These are phyloP conservation scores for Plasmodium knowlesi DNA, from an alignment of 169 alveolate genomes.

Conservation along the genomic window DNA sequence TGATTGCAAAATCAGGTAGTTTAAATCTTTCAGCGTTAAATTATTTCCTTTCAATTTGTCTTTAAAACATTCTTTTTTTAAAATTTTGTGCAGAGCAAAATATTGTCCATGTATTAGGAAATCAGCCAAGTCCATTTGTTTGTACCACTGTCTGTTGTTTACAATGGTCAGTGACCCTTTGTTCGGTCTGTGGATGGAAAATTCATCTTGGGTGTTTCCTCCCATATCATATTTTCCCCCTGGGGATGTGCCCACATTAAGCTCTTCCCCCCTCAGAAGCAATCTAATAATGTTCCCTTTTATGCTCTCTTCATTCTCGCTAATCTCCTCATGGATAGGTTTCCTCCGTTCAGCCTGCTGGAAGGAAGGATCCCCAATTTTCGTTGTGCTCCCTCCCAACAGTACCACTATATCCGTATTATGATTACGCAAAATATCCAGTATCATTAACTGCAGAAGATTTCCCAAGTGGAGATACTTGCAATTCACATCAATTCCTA, in stretches of 20 bases:
- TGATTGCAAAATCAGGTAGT: slow-evolving; percentile 87
- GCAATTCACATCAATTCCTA: slow-evolving; percentile 86
- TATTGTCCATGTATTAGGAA: slow-evolving; percentile 77
- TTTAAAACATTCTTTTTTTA: slow-evolving; percentile 78
- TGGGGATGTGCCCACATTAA: slow-evolving; percentile 4
- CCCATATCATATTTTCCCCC: slow-evolving; percentile 11
- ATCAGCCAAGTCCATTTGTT: slow-evolving; percentile 75
- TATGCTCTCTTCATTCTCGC: slow-evolving; percentile 24
- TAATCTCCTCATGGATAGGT: slow-evolving; percentile 16
- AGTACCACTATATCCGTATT: slow-evolving; percentile 80
- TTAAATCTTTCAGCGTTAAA: slow-evolving; percentile 81
- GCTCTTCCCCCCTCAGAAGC: slow-evolving; percentile 42
- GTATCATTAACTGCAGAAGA: slow-evolving; percentile 80
- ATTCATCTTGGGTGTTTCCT: not conserved
- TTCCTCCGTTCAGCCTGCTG: slow-evolving; percentile 61
- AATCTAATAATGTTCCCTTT: not conserved
- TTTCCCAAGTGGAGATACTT: slow-evolving; percentile 85
- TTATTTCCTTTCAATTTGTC: slow-evolving; percentile 33
- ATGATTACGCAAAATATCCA: slow-evolving; percentile 79
- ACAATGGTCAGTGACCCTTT: slow-evolving; percentile 53
- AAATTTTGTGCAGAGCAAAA: slow-evolving; percentile 78
- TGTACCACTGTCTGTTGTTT: slow-evolving; percentile 77
- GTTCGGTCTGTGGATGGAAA: slow-evolving; percentile 45
- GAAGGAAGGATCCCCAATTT: slow-evolving; percentile 88
- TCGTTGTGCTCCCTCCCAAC: slow-evolving; percentile 86